These are phyloP conservation scores for Papilionanthe hybrid DNA, from an alignment of 116 monocot species.

Conservation along the genomic window DNA sequence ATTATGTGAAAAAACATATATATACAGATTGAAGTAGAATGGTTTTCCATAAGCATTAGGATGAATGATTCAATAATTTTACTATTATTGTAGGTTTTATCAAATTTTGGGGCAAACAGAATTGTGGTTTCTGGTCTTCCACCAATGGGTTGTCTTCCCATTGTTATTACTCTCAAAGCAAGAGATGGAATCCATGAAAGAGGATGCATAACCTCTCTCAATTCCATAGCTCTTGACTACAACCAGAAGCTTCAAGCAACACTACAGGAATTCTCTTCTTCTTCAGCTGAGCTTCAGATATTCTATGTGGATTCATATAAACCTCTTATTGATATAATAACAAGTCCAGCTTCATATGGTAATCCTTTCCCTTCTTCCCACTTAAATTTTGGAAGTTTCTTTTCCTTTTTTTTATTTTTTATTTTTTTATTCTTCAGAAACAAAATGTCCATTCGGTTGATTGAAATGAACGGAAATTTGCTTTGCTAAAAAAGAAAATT, in stretches of 20 bases:
- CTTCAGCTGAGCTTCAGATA: background rate
- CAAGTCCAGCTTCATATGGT: constrained; percentile 46
- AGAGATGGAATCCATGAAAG: constrained; percentile 35
- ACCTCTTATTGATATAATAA: constrained; percentile 33
- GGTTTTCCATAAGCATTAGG: background rate
- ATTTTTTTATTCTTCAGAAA: too few species aligned
- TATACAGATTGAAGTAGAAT: too few species aligned
- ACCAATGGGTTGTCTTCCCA: constrained; percentile 58
- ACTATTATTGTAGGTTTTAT: constrained; percentile 21
- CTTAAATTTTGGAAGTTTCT: too few species aligned
- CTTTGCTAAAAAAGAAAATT: too few species aligned
- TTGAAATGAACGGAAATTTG: too few species aligned
- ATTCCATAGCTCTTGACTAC: constrained; percentile 39
- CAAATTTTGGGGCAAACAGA: constrained; percentile 37
- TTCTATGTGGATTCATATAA: constrained; percentile 43
- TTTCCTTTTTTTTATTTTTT: too few species aligned
- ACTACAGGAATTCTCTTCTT: constrained; percentile 17
- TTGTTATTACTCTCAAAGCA: constrained; percentile 50
- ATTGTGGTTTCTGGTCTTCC: constrained; percentile 49
- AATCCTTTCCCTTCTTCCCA: background rate
- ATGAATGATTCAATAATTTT: background rate
- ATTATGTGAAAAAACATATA: background rate
- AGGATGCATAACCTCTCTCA: constrained; percentile 38
- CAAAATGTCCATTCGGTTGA: too few species aligned
- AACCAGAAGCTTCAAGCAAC: constrained; percentile 43